phyloP scores from a whole-genome alignment of 768 basidiomycete genomes.

The Cubamyces lactineus region DNA sequence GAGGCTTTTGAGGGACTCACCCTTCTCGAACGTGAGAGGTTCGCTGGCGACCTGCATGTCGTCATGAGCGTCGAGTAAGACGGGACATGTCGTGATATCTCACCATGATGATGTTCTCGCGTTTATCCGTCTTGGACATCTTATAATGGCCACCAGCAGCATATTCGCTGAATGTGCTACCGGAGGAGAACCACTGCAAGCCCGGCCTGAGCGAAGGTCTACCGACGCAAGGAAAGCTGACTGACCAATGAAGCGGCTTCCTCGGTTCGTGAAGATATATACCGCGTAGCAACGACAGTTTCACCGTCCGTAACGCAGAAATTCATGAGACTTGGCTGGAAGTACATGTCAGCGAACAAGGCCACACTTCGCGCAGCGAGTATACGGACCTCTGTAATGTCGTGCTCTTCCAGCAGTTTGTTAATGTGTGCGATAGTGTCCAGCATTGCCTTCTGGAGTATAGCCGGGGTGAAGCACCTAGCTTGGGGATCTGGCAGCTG shows the following conservation, averaged over 20 bases:
- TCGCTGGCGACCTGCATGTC: conserved; percentile 76
- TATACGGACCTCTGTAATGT: conserved; percentile 64
- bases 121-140: conserved; percentile 94
- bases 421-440: conserved; percentile 86
- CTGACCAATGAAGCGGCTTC: conserved; percentile 89
- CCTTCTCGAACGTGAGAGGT: conserved; percentile 95
- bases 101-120: conserved; percentile 95
- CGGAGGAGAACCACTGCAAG: conserved; percentile 90
- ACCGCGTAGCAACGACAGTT: conserved; percentile 91
- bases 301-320: conserved; percentile 97
- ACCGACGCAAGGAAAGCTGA: not conserved
- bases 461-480: conserved; percentile 67
- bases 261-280: conserved; percentile 88
- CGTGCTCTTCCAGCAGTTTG: conserved; percentile 68
- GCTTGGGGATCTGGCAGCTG: conserved; percentile 85
- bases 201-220: not conserved
- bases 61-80: conserved; percentile 5
- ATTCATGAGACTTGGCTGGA: conserved; percentile 87
- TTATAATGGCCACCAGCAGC: conserved; percentile 88
- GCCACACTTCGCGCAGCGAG: not conserved
- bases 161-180: conserved; percentile 91
- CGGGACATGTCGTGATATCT: conserved; percentile 25
- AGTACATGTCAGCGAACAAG: conserved; percentile 3
- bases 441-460: conserved; percentile 83
- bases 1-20: conserved; percentile 40